Percentiles rank a stretch among this genome's conserved stretches.
These are phyloP conservation scores for Trichoderma koningiopsis DNA, from an alignment of 2,329 filamentous ascomycete genomes.

Conservation along the genomic window DNA sequence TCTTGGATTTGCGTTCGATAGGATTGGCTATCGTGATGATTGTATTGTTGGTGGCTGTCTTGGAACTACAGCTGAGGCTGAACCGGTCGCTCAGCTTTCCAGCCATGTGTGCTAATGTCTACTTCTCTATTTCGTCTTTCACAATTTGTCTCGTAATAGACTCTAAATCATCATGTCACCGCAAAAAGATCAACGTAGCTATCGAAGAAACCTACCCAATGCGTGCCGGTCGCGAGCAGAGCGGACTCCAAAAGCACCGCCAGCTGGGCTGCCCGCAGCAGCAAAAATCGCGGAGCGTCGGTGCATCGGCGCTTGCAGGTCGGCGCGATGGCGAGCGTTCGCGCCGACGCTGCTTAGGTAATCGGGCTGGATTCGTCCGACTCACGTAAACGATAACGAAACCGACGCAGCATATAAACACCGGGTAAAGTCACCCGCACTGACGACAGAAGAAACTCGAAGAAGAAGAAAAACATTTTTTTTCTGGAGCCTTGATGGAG, in stretches of 20 bases:
- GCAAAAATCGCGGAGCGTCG: not conserved
- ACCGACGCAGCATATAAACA: not conserved
- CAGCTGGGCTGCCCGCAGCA: not conserved
- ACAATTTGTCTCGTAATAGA: too few relatives aligned
- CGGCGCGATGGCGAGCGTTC: not conserved
- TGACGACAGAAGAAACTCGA: not conserved
- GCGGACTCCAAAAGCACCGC: not conserved
- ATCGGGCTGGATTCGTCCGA: not conserved
- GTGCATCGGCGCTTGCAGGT: not conserved
- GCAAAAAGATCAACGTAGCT: too few relatives aligned
- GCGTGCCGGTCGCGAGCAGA: not conserved
- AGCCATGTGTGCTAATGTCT: too few relatives aligned
- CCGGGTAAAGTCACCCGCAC: not conserved
- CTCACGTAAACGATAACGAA: not conserved
- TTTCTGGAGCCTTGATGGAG: not conserved
- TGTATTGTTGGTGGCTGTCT: not conserved
- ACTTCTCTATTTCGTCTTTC: too few relatives aligned
- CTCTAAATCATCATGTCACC: not conserved
- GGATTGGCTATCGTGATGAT: not conserved
- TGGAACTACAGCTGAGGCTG: too few relatives aligned
- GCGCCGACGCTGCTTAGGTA: conserved; percentile 12
- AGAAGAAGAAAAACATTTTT: not conserved
- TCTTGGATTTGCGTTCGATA: not conserved
- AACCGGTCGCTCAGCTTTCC: not conserved
- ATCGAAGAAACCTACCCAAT: too few relatives aligned